These are phyloP conservation scores for Candida fluviatilis DNA, from an alignment of 805 yeast species.

Conservation along the genomic window DNA sequence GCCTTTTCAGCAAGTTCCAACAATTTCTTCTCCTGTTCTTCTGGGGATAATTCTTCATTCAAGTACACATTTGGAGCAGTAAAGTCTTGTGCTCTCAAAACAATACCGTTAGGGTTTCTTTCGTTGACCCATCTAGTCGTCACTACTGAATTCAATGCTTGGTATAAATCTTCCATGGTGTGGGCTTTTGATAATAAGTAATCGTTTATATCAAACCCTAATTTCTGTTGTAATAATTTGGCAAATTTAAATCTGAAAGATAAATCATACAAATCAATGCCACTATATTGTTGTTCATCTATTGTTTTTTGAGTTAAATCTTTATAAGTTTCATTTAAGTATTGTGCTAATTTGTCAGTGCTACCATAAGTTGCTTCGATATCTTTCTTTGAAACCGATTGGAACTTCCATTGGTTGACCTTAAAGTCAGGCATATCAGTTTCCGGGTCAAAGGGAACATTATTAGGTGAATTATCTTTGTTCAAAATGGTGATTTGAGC, in stretches of 20 bases:
- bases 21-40: slow-evolving; percentile 42
- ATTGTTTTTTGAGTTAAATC: slow-evolving; percentile 12
- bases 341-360: slow-evolving; percentile 18
- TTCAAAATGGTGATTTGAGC: slow-evolving; percentile 33
- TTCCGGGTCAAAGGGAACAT: slow-evolving; percentile 20
- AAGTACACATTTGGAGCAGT: slow-evolving; percentile 54
- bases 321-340: slow-evolving; percentile 23
- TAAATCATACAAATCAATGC: slow-evolving; percentile 36
- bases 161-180: slow-evolving; percentile 34
- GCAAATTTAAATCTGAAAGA: slow-evolving; percentile 44
- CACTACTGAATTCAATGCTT: slow-evolving; percentile 35
- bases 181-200: slow-evolving; percentile 39
- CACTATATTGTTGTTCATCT: slow-evolving; percentile 10
- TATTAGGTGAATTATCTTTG: slow-evolving; percentile 31
- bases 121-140: slow-evolving; percentile 49
- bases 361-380: slow-evolving; percentile 24
- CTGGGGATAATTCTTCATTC: slow-evolving; percentile 46
- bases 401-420: slow-evolving; percentile 33
- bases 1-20: slow-evolving; percentile 47
- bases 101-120: slow-evolving; percentile 72
- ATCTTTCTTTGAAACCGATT: slow-evolving; percentile 17
- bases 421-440: slow-evolving; percentile 33
- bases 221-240: slow-evolving; percentile 44
- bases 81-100: slow-evolving; percentile 52
- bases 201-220: slow-evolving; percentile 55